phyloP scores from a whole-genome alignment of 352 stramenopile genomes.

The Globisporangium spinosum region DNA sequence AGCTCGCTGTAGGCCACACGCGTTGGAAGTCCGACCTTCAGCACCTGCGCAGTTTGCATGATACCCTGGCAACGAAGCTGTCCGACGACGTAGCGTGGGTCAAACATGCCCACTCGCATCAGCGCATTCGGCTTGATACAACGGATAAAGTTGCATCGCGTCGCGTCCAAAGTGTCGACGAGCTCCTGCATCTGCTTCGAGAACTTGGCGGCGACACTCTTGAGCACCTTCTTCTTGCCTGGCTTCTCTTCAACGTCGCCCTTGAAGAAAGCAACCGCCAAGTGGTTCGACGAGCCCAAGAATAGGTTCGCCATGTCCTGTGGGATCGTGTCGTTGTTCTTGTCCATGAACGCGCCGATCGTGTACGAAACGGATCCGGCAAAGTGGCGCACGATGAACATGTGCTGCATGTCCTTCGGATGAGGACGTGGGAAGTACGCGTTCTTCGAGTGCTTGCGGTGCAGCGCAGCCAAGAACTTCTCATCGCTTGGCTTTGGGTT shows the following conservation, averaged over 20 bases:
- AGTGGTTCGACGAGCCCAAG: slow-evolving; percentile 52
- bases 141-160: slow-evolving; percentile 86
- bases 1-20: slow-evolving; percentile 77
- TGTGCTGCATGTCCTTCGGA: slow-evolving; percentile 86
- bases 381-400: slow-evolving; percentile 90
- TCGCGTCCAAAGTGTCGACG: slow-evolving; percentile 72
- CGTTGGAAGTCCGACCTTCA: slow-evolving; percentile 83
- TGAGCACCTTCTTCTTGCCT: slow-evolving; percentile 81
- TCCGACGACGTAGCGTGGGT: slow-evolving; percentile 74
- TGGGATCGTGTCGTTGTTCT: slow-evolving; percentile 90
- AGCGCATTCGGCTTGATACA: slow-evolving; percentile 88
- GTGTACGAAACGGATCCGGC: slow-evolving; percentile 88
- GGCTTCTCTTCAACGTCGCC: slow-evolving; percentile 49
- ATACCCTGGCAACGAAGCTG: slow-evolving; percentile 86
- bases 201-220: slow-evolving; percentile 64
- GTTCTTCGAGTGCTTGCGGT: slow-evolving; percentile 84
- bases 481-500: slow-evolving; percentile 89
- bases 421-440: slow-evolving; percentile 83
- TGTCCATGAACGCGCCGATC: slow-evolving; percentile 88
- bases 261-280: slow-evolving; percentile 68
- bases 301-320: slow-evolving; percentile 85
- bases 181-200: slow-evolving; percentile 80
- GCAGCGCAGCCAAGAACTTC: slow-evolving; percentile 81
- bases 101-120: slow-evolving; percentile 71
- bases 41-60: slow-evolving; percentile 84